Evolutionary conservation across 2,329 filamentous ascomycete genomes (phyloP).

Genomic region (Macrophomina tecta): DNA sequence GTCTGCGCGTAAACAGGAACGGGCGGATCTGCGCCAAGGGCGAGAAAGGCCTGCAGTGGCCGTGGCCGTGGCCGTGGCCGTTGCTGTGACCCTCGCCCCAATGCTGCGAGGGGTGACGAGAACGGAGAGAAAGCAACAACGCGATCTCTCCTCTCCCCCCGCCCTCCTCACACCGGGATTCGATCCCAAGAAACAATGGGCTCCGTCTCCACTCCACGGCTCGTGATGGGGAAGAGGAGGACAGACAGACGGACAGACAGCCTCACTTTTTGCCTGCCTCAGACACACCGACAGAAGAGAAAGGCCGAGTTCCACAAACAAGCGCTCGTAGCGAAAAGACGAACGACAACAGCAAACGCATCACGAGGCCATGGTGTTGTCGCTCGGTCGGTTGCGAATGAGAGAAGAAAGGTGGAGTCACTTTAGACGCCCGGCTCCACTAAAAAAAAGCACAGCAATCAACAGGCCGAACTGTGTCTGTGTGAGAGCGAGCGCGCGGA

Average conservation of each 20-base stretch:
- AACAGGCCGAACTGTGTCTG: not conserved
- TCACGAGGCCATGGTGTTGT: not conserved
- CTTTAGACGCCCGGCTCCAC: not conserved
- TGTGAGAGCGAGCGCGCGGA: not conserved
- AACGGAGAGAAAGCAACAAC: no score
- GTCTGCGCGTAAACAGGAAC: constrained; percentile 8
- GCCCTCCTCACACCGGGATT: no score
- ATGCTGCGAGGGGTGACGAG: no score
- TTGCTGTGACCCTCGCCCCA: no score
- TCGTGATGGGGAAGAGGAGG: no score
- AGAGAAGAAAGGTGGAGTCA: not conserved
- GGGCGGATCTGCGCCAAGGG: constrained; percentile 13
- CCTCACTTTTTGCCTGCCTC: not conserved
- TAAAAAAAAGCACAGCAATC: not conserved
- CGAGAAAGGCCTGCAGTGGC: not conserved
- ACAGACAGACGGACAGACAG: not conserved
- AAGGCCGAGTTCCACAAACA: not conserved
- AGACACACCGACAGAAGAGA: no score
- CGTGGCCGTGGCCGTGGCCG: no score
- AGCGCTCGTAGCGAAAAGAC: not conserved
- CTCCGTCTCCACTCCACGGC: no score
- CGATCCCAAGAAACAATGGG: no score
- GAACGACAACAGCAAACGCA: not conserved
- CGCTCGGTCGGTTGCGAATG: not conserved
- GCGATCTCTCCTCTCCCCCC: no score